Conservation (phyloP, 352 stramenopile genomes). For the Phytophthora hibernalis region DNA sequence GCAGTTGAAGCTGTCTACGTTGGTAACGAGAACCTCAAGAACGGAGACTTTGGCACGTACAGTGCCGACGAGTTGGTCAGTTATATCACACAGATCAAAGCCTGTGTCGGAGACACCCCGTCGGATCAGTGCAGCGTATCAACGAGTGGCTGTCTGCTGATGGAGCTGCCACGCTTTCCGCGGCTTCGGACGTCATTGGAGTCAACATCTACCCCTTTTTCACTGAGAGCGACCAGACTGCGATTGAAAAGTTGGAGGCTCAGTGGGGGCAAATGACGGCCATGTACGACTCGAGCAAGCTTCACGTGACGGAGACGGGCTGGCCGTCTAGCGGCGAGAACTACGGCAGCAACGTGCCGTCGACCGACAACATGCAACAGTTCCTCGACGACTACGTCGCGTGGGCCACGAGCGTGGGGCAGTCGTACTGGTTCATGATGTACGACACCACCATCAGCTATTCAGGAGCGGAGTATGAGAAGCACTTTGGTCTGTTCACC, state of each 20-base stretch:
- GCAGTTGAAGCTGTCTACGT: slow-evolving; percentile 71
- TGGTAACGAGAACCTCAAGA: slow-evolving; percentile 76
- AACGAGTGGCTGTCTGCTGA: slow-evolving; percentile 63
- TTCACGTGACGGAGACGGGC: slow-evolving; percentile 64
- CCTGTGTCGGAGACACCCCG: slow-evolving; percentile 47
- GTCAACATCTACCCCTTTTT: slow-evolving; percentile 88
- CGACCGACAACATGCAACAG: slow-evolving; percentile 46
- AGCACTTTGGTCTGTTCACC: slow-evolving; percentile 61
- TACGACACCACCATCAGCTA: slow-evolving; percentile 64
- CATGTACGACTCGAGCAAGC: slow-evolving; percentile 52
- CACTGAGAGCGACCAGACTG: slow-evolving; percentile 37
- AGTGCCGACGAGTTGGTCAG: slow-evolving; percentile 42
- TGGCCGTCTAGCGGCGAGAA: slow-evolving; percentile 55
- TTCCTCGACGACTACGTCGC: slow-evolving; percentile 56
- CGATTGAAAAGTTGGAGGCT: slow-evolving; percentile 59
- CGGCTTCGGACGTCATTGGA: slow-evolving; percentile 45
- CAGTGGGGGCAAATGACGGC: slow-evolving; percentile 57
- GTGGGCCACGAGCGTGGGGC: slow-evolving; percentile 40
- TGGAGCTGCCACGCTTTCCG: slow-evolving; percentile 44
- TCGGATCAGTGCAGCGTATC: slow-evolving; percentile 75
- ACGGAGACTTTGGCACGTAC: slow-evolving; percentile 51
- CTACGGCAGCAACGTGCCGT: slow-evolving; percentile 48
- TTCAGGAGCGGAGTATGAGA: slow-evolving; percentile 57
- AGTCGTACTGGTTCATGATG: slow-evolving; percentile 76
- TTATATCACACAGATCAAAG: slow-evolving; percentile 65